Base-by-base conservation (phyloP, 2,329 filamentous ascomycete species). In the Neoascochyta sp. region DNA sequence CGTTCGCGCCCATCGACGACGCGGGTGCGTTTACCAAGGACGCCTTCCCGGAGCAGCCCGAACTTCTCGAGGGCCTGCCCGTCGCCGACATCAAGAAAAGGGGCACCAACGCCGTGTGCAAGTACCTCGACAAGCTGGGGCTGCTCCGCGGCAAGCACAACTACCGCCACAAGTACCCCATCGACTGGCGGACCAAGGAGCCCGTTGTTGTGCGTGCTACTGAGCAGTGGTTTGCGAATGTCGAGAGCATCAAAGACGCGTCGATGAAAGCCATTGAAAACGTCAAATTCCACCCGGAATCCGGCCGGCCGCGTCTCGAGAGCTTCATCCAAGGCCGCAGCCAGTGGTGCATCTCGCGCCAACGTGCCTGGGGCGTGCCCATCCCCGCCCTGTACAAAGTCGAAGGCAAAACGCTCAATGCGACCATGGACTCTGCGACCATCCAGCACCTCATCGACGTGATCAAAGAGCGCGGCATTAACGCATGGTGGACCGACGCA, bases 331-430 rank as follows among this genome's bases (percentile, higher is more conserved):
- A 82, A 52, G 85, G 86, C 13, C 78, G 92, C 28, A 94, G 79
- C 51, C 90, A 98, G 62, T 98, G 92, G 92, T 98, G 92, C 58
- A 95, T 98, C 48, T 98, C 92, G 4, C 80, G 92, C 24, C 92
- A 98, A 63, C 80, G 92, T 27, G 83, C 87, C 9, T 98, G 92
- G 92, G 92, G 92, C 45, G 87, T 98, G 4, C 92, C 92, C 0
- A 98, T 98, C 34, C 92, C 92, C 9, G 88, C 87, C 1, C 67
- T 98, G 0, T 95, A 93, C 57, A 76, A 85, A 45, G 65, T 68
- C 8, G 71, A 76, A 9, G 74, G 73, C 3, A 83, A 83, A 4
- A 75, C 49, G 9, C 55, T 62, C 5, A 62, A 84, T 31, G 84
- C 87, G 3, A 70, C 92, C n/a, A 78, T 95, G 63, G 87, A 81